These are phyloP conservation scores for Aspergillus saccharolyticus DNA, from an alignment of 495 filamentous ascomycete species.

Conservation along the genomic window DNA sequence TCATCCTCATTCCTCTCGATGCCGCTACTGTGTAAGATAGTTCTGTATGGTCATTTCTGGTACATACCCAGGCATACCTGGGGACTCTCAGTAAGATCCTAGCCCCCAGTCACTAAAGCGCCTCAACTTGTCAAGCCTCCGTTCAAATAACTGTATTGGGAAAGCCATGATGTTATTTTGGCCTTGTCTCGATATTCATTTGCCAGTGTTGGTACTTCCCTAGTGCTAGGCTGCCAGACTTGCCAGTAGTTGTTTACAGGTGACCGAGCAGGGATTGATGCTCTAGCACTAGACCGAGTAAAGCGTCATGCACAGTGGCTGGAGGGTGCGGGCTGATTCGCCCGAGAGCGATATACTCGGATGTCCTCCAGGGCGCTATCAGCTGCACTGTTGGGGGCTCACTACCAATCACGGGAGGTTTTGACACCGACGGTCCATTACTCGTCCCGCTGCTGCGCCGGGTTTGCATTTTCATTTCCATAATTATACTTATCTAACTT, in stretches of 20 bases:
- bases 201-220: background rate
- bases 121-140: background rate
- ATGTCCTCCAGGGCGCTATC: conserved; percentile 22
- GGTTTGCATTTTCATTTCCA: conserved; percentile 6
- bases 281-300: conserved; percentile 16
- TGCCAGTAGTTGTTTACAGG: conserved; percentile 5
- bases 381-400: conserved; percentile 20
- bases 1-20: no score
- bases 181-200: background rate
- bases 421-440: conserved; percentile 8
- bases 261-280: conserved; percentile 7
- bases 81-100: background rate
- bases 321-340: conserved; percentile 16
- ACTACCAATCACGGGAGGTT: conserved; percentile 17
- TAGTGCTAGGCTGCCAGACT: background rate
- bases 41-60: conserved; percentile 17
- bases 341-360: conserved; percentile 14
- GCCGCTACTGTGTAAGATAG: conserved; percentile 2
- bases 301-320: conserved; percentile 22
- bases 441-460: conserved; percentile 3
- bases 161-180: conserved; percentile 4
- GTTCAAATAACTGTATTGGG: background rate
- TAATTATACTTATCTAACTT: background rate
- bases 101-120: background rate
- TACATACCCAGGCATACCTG: background rate